Evolutionary conservation across 495 filamentous ascomycete species (phyloP).

Genomic region (Lophium mytilinum): DNA sequence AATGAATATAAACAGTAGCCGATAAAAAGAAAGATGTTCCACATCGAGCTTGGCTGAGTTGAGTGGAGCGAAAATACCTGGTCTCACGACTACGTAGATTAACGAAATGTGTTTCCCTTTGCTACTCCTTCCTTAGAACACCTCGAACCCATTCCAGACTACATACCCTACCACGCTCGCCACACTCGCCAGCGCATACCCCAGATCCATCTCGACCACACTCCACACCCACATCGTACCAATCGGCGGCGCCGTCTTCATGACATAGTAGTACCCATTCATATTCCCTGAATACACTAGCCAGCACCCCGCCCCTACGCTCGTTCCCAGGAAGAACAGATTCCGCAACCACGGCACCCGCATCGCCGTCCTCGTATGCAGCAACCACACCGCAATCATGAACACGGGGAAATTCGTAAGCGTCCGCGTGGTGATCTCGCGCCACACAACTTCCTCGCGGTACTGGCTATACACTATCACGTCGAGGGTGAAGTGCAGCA

Average conservation of each 20-base stretch:
- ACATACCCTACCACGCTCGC: slow-evolving; percentile 55
- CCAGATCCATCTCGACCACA: slow-evolving; percentile 74
- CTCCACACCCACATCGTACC: slow-evolving; percentile 93
- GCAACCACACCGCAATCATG: slow-evolving; percentile 49
- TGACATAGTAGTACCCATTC: slow-evolving; percentile 72
- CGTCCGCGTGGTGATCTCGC: slow-evolving; percentile 45
- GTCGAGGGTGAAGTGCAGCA: slow-evolving; percentile 81
- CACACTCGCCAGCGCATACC: slow-evolving; percentile 54
- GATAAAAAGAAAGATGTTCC: too few species aligned
- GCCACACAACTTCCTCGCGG: slow-evolving; percentile 56
- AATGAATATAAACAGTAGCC: too few species aligned
- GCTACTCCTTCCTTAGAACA: slow-evolving; percentile 17
- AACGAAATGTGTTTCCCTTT: too few species aligned
- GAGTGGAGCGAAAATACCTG: too few species aligned
- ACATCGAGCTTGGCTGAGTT: too few species aligned
- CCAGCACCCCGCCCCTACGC: slow-evolving; percentile 58
- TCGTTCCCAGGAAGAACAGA: slow-evolving; percentile 49
- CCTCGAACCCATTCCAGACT: slow-evolving; percentile 62
- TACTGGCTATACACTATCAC: slow-evolving; percentile 92
- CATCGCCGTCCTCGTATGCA: slow-evolving; percentile 39
- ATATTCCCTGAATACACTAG: slow-evolving; percentile 73
- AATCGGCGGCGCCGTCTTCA: slow-evolving; percentile 86
- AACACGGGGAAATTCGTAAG: slow-evolving; percentile 49
- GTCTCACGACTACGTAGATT: too few species aligned
- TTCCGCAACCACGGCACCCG: slow-evolving; percentile 42